Evolutionary conservation across 1,284 basidiomycete species (phyloP).

Genomic region (Acaromyces ingoldii): DNA sequence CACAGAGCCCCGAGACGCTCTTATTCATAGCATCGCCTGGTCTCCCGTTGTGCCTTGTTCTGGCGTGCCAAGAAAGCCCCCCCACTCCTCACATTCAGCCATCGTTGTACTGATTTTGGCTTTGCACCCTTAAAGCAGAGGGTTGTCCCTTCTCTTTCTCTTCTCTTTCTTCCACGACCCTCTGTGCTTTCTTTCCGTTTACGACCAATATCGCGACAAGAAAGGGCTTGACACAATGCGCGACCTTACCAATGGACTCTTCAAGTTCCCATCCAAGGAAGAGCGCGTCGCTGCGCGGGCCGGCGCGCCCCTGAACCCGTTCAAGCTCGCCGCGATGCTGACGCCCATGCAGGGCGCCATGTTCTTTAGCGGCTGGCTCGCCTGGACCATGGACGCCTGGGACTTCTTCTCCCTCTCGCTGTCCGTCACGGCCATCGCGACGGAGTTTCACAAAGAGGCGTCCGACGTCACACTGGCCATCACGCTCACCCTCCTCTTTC

Average conservation of each 20-base stretch:
- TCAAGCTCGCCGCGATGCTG: slow-evolving; percentile 41
- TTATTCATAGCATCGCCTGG: no score
- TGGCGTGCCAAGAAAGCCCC: no score
- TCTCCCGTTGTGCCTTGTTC: no score
- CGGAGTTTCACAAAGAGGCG: slow-evolving; percentile 14
- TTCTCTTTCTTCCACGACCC: no score
- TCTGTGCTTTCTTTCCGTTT: no score
- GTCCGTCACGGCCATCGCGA: slow-evolving; percentile 22
- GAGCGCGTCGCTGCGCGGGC: slow-evolving; percentile 33
- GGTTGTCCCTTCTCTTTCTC: no score
- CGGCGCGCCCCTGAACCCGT: slow-evolving; percentile 40
- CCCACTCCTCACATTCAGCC: no score
- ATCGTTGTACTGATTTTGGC: no score
- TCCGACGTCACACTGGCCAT: slow-evolving; percentile 59
- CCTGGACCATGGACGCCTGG: slow-evolving; percentile 45
- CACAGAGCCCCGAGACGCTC: no score
- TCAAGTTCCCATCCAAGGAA: slow-evolving; percentile 40
- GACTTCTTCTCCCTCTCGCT: slow-evolving; percentile 48
- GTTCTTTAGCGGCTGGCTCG: slow-evolving; percentile 43
- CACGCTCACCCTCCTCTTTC: slow-evolving; percentile 85
- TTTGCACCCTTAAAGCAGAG: no score
- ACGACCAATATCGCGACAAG: no score
- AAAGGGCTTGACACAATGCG: no score
- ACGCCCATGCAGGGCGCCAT: slow-evolving; percentile 27
- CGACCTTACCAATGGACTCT: slow-evolving; percentile 45